Evolutionary conservation across 257 asterid genomes (phyloP).

Genomic region (Striga asiatica): DNA sequence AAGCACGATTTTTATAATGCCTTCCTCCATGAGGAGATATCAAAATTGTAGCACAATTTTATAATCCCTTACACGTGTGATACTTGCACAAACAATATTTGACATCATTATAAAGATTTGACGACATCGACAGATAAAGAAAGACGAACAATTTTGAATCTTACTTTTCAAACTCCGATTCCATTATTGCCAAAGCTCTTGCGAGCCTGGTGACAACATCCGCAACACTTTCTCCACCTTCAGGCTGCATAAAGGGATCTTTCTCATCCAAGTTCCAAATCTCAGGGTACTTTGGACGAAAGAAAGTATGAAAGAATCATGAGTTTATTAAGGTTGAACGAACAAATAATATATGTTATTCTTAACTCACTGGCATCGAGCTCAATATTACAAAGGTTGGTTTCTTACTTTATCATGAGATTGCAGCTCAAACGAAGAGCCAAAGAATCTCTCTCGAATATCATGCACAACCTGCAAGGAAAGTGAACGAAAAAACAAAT

Average conservation of each 20-base stretch:
- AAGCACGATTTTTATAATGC: too few species aligned
- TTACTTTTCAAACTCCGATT: slow-evolving; percentile 66
- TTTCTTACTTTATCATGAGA: slow-evolving; percentile 79
- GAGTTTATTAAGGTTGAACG: slow-evolving; percentile 12
- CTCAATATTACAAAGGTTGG: slow-evolving; percentile 11
- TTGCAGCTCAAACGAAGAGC: slow-evolving; percentile 58
- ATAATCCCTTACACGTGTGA: too few species aligned
- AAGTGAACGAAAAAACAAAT: slow-evolving; percentile 4
- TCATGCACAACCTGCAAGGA: slow-evolving; percentile 48
- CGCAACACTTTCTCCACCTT: slow-evolving; percentile 97
- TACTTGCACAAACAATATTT: background rate
- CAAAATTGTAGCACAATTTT: background rate
- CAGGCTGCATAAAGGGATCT: slow-evolving; percentile 82
- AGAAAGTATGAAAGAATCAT: slow-evolving; percentile 1
- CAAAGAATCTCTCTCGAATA: slow-evolving; percentile 79
- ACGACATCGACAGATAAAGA: background rate
- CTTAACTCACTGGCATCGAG: background rate
- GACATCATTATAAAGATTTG: background rate
- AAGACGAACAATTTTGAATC: background rate
- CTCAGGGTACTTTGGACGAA: slow-evolving; percentile 53
- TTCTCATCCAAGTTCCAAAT: slow-evolving; percentile 86
- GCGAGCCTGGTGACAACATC: slow-evolving; percentile 80
- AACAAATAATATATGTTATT: background rate
- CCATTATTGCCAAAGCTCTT: slow-evolving; percentile 48
- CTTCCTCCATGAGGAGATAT: too few species aligned